A percentile compares a stretch with the other conserved stretches of the same genome.
phyloP scores from a whole-genome alignment of 805 yeast genomes.

The Metschnikowia dekortorum region DNA sequence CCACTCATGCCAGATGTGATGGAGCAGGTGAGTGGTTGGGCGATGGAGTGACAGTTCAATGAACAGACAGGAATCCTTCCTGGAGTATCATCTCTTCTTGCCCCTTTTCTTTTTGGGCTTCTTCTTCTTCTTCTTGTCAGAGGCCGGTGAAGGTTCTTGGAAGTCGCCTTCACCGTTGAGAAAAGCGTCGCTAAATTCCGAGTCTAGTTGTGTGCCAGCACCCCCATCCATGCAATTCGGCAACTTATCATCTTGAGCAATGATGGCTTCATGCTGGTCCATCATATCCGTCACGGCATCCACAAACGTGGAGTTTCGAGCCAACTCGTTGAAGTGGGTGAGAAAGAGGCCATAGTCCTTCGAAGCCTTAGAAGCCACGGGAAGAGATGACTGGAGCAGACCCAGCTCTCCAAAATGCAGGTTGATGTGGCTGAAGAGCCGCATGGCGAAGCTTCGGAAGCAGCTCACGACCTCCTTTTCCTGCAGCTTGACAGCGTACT shows the following conservation, averaged over 20 bases:
- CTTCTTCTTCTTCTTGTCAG: conserved; percentile 17
- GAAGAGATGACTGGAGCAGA: not conserved
- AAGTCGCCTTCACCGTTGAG: conserved; percentile 25
- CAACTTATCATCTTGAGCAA: conserved; percentile 1
- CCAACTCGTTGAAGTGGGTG: conserved; percentile 26
- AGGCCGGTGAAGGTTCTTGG: conserved; percentile 6
- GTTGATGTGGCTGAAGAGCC: conserved; percentile 9
- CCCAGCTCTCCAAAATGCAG: conserved; percentile 6
- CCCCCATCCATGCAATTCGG: conserved; percentile 3
- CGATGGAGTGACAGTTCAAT: no score
- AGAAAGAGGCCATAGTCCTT: conserved; percentile 25
- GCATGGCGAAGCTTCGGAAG: conserved; percentile 8
- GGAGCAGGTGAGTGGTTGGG: not conserved
- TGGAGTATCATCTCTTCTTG: conserved; percentile 14
- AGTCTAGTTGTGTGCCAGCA: conserved; percentile 13
- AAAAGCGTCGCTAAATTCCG: conserved; percentile 30
- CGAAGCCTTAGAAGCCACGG: conserved; percentile 1
- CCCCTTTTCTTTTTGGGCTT: conserved; percentile 26
- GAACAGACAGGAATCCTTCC: no score
- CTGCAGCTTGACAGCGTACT: conserved; percentile 1
- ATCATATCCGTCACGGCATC: conserved; percentile 19
- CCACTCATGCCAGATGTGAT: no score
- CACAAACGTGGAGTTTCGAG: conserved; percentile 28
- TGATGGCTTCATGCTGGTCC: conserved; percentile 8
- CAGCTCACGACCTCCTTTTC: conserved; percentile 7